Conservation (phyloP, 2,329 filamentous ascomycete genomes). For the Alternaria ventricosa region DNA sequence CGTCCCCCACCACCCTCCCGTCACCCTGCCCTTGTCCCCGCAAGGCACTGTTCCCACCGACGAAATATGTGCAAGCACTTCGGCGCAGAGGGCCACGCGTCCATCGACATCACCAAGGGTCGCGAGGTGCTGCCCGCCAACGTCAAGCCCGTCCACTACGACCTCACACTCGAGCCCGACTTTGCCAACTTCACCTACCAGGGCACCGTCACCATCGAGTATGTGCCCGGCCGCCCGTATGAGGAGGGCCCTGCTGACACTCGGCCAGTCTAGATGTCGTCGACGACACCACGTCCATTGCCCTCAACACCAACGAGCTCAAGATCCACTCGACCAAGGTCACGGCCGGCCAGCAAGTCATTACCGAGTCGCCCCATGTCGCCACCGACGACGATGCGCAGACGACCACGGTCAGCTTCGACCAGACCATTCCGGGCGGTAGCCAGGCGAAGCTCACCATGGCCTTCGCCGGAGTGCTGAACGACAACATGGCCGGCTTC, state of each 20-base stretch:
- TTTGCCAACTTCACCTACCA: constrained; percentile 87
- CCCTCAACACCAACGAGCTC: constrained; percentile 86
- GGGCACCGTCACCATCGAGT: constrained; percentile 83
- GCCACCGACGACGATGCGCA: constrained; percentile 80
- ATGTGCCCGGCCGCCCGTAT: constrained; percentile 32
- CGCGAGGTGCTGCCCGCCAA: constrained; percentile 90
- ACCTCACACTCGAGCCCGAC: constrained; percentile 89
- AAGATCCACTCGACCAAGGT: constrained; percentile 79
- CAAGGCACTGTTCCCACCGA: constrained; percentile 75
- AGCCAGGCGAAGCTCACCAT: constrained; percentile 79
- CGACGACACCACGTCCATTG: constrained; percentile 83
- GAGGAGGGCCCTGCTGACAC: constrained; percentile 25
- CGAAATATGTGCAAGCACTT: constrained; percentile 74
- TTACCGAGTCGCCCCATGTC: constrained; percentile 70
- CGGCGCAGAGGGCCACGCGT: constrained; percentile 62
- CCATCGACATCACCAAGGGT: constrained; percentile 66
- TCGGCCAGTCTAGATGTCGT: constrained; percentile 72
- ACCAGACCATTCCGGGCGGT: constrained; percentile 73
- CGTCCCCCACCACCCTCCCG: constrained; percentile 26
- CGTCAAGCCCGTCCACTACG: constrained; percentile 90
- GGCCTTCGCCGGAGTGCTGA: constrained; percentile 79
- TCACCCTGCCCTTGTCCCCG: constrained; percentile 26
- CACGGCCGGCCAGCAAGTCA: constrained; percentile 62
- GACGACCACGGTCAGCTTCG: constrained; percentile 80
- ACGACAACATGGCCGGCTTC: constrained; percentile 97